phyloP scores from a whole-genome alignment of 1,284 basidiomycete genomes.

The Apiotrichum akiyoshidainum region DNA sequence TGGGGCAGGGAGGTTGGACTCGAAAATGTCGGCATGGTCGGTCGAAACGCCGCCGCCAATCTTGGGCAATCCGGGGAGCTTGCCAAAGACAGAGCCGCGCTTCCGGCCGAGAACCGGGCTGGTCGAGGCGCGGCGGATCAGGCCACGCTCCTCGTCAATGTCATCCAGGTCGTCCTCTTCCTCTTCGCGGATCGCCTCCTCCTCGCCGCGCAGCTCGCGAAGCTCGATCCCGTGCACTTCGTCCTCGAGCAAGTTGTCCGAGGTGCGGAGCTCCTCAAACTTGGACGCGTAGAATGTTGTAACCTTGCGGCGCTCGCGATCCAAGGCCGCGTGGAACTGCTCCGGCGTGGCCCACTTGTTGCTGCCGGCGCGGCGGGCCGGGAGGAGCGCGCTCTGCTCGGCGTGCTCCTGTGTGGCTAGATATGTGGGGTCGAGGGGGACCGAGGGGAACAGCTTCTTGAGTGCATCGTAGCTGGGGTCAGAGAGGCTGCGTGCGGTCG shows the following conservation, averaged over 20 bases:
- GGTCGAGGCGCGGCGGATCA: constrained; percentile 15
- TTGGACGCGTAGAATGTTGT: constrained; percentile 73
- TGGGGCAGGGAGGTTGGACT: constrained; percentile 36
- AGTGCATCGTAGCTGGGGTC: constrained; percentile 69
- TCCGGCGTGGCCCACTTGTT: constrained; percentile 49
- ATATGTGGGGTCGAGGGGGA: constrained; percentile 47
- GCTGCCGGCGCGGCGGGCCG: constrained; percentile 47
- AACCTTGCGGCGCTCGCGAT: constrained; percentile 82
- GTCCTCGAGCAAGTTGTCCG: constrained; percentile 64
- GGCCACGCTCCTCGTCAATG: constrained; percentile 53
- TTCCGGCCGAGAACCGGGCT: constrained; percentile 20
- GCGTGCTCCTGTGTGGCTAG: constrained; percentile 61
- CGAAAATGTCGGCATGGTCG: constrained; percentile 45
- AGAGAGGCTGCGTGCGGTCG: background rate
- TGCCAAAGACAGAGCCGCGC: constrained; percentile 25
- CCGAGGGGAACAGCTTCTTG: constrained; percentile 63
- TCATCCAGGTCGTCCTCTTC: constrained; percentile 57
- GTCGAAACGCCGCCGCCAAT: constrained; percentile 16
- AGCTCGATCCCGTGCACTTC: constrained; percentile 66
- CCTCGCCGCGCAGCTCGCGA: constrained; percentile 55
- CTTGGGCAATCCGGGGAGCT: constrained; percentile 11
- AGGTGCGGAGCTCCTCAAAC: constrained; percentile 66
- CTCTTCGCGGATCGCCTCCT: constrained; percentile 55
- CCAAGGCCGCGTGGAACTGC: constrained; percentile 74
- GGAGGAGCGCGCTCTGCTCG: constrained; percentile 55